Conservation (phyloP, 2,329 filamentous ascomycete species). For the Fusarium sp. region DNA sequence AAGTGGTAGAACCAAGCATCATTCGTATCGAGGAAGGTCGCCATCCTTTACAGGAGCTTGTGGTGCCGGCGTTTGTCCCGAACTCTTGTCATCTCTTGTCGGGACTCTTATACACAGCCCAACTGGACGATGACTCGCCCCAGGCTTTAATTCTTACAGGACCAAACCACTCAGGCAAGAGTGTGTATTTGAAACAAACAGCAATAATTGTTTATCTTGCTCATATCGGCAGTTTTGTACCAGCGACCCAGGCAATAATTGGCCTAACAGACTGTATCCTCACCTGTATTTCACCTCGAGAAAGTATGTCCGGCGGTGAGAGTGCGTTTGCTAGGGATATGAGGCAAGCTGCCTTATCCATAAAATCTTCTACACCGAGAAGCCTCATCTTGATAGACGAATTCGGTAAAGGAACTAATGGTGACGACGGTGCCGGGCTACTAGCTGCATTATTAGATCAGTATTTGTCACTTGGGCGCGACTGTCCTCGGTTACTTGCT, state of each 20-base stretch:
- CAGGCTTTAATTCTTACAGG: conserved; percentile 88
- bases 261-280: conserved; percentile 94
- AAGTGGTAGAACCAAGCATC: conserved; percentile 76
- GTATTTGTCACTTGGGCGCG: conserved; percentile 61
- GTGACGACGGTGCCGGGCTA: conserved; percentile 70
- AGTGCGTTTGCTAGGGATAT: conserved; percentile 82
- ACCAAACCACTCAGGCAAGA: conserved; percentile 97
- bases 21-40: conserved; percentile 83
- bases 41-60: conserved; percentile 88
- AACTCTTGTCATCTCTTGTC: conserved; percentile 82
- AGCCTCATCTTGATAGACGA: conserved; percentile 94
- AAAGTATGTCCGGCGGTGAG: conserved; percentile 70
- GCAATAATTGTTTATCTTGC: conserved; percentile 93
- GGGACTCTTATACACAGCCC: conserved; percentile 58
- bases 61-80: conserved; percentile 82
- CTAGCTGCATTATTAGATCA: conserved; percentile 69
- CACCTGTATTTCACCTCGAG: conserved; percentile 83
- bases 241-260: conserved; percentile 80
- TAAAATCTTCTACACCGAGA: conserved; percentile 78
- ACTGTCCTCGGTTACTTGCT: conserved; percentile 69
- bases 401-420: conserved; percentile 78
- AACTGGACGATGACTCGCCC: conserved; percentile 16
- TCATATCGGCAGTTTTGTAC: conserved; percentile 93
- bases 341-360: conserved; percentile 83
- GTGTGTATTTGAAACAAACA: conserved; percentile 92